A percentile compares a stretch with the other conserved stretches of the same genome.
Conservation (phyloP, 768 basidiomycete species). For the Russula virescens region DNA sequence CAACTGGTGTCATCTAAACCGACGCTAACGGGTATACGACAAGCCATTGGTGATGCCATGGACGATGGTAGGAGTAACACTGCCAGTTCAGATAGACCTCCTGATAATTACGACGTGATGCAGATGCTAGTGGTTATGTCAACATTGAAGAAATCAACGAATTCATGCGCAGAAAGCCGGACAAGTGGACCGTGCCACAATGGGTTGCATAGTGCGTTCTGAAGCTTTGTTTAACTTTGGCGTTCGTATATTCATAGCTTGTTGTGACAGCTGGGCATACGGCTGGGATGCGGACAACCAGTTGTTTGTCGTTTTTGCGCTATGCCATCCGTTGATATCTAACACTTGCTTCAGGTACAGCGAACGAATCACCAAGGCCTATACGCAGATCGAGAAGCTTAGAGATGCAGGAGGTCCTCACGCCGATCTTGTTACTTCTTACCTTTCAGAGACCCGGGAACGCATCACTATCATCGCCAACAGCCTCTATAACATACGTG, state of each 20-base stretch:
- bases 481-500: conserved; percentile 8
- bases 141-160: conserved; percentile 16
- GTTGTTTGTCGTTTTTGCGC: conserved; percentile 1
- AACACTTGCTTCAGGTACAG: conserved; percentile 5
- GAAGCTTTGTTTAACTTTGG: background rate
- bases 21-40: background rate
- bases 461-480: background rate
- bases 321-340: background rate
- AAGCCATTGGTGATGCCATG: conserved; percentile 21
- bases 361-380: conserved; percentile 1
- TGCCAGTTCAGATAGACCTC: background rate
- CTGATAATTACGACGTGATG: background rate
- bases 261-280: conserved; percentile 16
- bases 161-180: conserved; percentile 16
- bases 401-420: conserved; percentile 1
- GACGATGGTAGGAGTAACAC: conserved; percentile 13
- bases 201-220: conserved; percentile 17
- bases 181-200: conserved; percentile 18
- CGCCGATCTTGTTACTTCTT: background rate
- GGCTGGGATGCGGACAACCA: conserved; percentile 22
- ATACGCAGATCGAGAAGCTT: conserved; percentile 11
- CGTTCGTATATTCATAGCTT: background rate
- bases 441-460: conserved; percentile 8
- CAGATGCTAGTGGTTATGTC: conserved; percentile 18
- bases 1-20: background rate